These are phyloP conservation scores for Myxozyma mucilagina DNA, from an alignment of 805 yeast genomes.

Conservation along the genomic window DNA sequence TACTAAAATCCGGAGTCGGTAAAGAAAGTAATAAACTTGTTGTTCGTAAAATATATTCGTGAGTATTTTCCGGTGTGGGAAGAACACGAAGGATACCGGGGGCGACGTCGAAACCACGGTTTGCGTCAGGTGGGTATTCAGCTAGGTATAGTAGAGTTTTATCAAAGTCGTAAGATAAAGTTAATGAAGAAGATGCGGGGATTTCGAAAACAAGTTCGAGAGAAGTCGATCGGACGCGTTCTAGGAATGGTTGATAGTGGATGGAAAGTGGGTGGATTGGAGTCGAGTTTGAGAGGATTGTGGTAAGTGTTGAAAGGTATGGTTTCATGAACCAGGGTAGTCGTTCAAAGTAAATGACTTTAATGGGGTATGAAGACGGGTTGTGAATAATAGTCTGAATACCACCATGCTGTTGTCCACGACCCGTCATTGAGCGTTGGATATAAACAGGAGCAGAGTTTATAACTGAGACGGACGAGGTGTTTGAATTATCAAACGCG, in stretches of 20 bases:
- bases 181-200: constrained; percentile 51
- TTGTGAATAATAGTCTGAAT: constrained; percentile 76
- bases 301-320: constrained; percentile 68
- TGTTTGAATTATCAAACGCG: constrained; percentile 44
- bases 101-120: constrained; percentile 93
- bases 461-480: constrained; percentile 46
- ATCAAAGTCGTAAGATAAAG: constrained; percentile 70
- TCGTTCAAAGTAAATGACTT: constrained; percentile 69
- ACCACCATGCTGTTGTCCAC: constrained; percentile 89
- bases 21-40: constrained; percentile 81
- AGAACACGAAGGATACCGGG: constrained; percentile 78
- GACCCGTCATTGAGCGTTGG: constrained; percentile 86
- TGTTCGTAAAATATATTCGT: constrained; percentile 54
- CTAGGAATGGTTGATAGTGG: constrained; percentile 73
- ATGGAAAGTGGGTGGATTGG: constrained; percentile 47
- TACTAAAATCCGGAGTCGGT: constrained; percentile 97
- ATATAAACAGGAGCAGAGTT: constrained; percentile 64
- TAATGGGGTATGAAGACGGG: constrained; percentile 46
- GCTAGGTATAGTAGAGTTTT: constrained; percentile 79
- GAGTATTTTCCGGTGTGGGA: constrained; percentile 37
- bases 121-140: constrained; percentile 99
- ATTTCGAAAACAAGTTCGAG: constrained; percentile 65
- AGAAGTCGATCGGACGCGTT: constrained; percentile 79
- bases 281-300: constrained; percentile 7
- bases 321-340: constrained; percentile 92